Evolutionary conservation across 2,329 filamentous ascomycete genomes (phyloP), one percentile per base, ranked within the genome.

Genomic region (Lachnum nothofagi): DNA sequence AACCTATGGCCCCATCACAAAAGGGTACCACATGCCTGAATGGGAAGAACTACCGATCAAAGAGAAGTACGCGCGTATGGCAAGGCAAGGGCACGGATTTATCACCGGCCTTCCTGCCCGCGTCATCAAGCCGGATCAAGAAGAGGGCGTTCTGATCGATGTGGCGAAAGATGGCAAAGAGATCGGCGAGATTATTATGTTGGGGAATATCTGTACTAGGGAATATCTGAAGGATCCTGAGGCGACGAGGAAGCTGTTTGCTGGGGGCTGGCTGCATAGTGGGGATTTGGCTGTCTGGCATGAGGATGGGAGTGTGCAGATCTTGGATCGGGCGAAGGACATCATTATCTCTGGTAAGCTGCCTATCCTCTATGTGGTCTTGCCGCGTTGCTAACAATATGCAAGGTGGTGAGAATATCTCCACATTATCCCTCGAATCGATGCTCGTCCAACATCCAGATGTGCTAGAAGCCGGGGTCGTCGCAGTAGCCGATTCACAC

Each of bases 271-370:
- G 17, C 71, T 90, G 60, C 93, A 95, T 69, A 91, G 86, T 14
- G 93, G 93, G 0, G 93, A 98, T 67, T 69, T 98, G 42, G 93
- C 93, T 1, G 91, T 97, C 0, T 91, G 88, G 86, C 88, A 96
- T 70, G 78, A 85, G 0, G 93, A 97, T 65, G 91, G 91, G 1
- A 86, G 88, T 49, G 84, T 90, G 38, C 89, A 97, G 72, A 95
- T 98, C 55, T 73, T 94, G 50, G 93, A 98, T 69, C 79, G 93
- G 17, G 88, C 89, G 12, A 98, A 98, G 73, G 93, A 98, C 65
- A 96, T 98, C 45, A 98, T 98, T 63, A 98, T 98, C 55, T 94
- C 88, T 45, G 88, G 87, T 88, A 73, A 59, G 76, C 67, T 42
- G 39, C 4, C 24, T 50, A 38, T 9, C 29, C 24, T 17, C 25